Base-by-base conservation (phyloP, 139 green algal genomes). In the Closterium sp. region DNA sequence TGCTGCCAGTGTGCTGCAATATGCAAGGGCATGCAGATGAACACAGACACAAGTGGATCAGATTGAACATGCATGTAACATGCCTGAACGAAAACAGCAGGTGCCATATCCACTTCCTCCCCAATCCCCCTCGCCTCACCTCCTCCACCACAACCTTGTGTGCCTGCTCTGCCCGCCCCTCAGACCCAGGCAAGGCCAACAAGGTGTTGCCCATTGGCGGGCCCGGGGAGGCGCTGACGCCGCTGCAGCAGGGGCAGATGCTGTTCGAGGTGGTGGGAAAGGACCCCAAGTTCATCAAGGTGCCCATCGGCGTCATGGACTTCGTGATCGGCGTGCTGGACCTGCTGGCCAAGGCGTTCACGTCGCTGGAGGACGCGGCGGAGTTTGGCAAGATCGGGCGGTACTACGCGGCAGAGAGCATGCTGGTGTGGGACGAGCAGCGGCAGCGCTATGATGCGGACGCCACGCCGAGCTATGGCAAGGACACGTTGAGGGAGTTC, bases 331-430 rank as follows among this genome's bases (percentile, higher is more conserved):
- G 33, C 2, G 33, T 89, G 32, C 81, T 99, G 66, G 97, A 98
- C 92, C 89, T 96, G 38, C 93, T 99, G 9, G 95, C 96, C 5
- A 95, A 95, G 76, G 84, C 97, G 28, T 98, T 99, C 94, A 96
- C 97, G 0, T 92, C 94, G 6, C 90, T 98, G 33, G 95, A 97
- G 95, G 97, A 98, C 43, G 43, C 96, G 2, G 87, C 35, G n/a
- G 94, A 98, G 93, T 99, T 99, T 96, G 97, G 95, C 23, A 95
- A 95, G 33, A 99, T 99, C 89, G 98, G 98, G 16, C 96, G 96
- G 88, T 99, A 99, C 95, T 99, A 99, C 93, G 98, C 98, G 1
- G 96, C 97, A 33, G 98, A 99, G 96, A 97, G 92, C 92, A 99
- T 99, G 98, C 95, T 99, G 31, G 95, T 99, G 91, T 98, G 95